These are phyloP conservation scores for Lomentospora prolificans DNA, from an alignment of 2,329 filamentous ascomycete genomes.

Conservation along the genomic window DNA sequence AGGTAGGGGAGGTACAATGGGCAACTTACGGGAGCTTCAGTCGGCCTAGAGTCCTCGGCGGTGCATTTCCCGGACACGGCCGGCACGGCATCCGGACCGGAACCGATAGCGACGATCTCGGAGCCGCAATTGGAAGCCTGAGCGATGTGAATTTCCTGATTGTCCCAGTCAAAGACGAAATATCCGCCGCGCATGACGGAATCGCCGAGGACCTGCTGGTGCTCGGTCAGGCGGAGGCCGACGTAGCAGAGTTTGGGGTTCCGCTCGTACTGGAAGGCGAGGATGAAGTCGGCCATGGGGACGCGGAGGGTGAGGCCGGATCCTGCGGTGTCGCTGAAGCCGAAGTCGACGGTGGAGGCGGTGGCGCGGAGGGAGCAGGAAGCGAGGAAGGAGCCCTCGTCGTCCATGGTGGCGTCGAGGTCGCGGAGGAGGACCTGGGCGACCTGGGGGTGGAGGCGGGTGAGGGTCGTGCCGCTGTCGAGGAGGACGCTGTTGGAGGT, in stretches of 20 bases:
- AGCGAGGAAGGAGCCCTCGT: conserved; percentile 33
- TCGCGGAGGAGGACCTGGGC: conserved; percentile 30
- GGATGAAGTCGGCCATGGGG: conserved; percentile 38
- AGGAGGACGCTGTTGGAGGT: conserved; percentile 33
- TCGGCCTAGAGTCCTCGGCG: background rate
- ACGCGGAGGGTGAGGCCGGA: conserved; percentile 29
- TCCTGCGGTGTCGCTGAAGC: conserved; percentile 26
- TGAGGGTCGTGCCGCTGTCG: conserved; percentile 43
- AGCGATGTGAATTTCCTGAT: conserved; percentile 28
- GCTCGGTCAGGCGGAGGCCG: conserved; percentile 28
- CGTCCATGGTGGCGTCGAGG: conserved; percentile 29
- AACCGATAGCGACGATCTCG: conserved; percentile 26
- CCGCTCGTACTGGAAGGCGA: conserved; percentile 26
- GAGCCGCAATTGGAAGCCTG: conserved; percentile 30
- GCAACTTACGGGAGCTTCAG: conserved; percentile 2
- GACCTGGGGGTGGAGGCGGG: conserved; percentile 31
- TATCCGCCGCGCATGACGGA: conserved; percentile 33
- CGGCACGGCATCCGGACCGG: conserved; percentile 22
- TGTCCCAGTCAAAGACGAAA: conserved; percentile 37
- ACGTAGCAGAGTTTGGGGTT: conserved; percentile 25
- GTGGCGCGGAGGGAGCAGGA: conserved; percentile 28
- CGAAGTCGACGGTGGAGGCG: conserved; percentile 36
- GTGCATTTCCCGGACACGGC: conserved; percentile 24
- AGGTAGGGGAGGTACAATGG: background rate
- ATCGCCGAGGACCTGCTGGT: conserved; percentile 34